Conservation (phyloP, 2,329 filamentous ascomycete genomes). For the Plenodomus biglobosus region DNA sequence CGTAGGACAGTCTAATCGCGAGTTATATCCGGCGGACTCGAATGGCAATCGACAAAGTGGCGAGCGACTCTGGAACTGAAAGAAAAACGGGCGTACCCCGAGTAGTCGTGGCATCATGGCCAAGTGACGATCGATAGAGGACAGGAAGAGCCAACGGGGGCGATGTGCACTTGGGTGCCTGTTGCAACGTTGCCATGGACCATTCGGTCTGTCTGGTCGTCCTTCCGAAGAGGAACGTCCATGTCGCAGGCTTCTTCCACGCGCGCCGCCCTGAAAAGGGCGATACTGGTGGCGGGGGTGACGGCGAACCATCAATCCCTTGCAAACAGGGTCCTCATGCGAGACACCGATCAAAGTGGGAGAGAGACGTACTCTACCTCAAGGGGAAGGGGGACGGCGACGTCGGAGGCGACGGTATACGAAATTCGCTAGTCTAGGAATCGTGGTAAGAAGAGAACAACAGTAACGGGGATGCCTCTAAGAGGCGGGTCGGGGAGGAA, state of each 20-base stretch:
- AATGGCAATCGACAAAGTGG: conserved; percentile 4
- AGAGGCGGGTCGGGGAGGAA: background rate
- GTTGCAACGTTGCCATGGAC: conserved; percentile 26
- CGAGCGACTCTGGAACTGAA: conserved; percentile 1
- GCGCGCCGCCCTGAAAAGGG: conserved; percentile 24
- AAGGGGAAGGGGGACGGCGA: conserved; percentile 8
- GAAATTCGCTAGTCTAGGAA: no score
- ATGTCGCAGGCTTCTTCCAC: conserved; percentile 33
- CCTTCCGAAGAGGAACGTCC: conserved; percentile 10
- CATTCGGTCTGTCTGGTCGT: conserved; percentile 20
- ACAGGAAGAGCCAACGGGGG: conserved; percentile 1
- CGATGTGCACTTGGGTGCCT: conserved; percentile 22
- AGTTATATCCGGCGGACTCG: no score
- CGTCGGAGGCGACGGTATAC: background rate
- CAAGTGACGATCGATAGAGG: conserved; percentile 1
- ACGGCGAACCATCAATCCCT: conserved; percentile 14
- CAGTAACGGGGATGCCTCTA: no score
- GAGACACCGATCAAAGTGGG: conserved; percentile 15
- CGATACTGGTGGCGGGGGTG: conserved; percentile 24
- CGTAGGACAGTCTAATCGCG: no score
- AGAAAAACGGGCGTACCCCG: conserved; percentile 1
- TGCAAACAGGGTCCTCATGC: conserved; percentile 23
- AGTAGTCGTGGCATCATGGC: conserved; percentile 14
- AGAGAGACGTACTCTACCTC: conserved; percentile 19
- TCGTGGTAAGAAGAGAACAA: no score